Percentiles rank a stretch among this genome's conserved stretches.
These are phyloP conservation scores for Punctularia strigosozonata DNA, from an alignment of 768 basidiomycete genomes.

Conservation along the genomic window DNA sequence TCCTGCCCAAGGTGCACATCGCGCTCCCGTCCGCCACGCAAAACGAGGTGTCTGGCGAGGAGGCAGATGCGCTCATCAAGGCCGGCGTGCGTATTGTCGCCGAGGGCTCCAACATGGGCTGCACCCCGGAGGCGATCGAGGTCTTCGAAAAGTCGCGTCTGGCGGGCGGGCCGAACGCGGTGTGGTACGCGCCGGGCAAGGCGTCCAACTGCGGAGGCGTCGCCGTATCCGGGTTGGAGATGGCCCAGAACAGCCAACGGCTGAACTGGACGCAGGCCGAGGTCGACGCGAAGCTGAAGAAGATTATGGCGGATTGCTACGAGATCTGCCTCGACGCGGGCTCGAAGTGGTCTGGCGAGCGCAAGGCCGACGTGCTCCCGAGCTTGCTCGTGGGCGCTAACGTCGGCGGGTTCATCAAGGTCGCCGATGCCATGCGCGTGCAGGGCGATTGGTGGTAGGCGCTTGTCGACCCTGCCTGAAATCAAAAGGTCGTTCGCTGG, in stretches of 20 bases:
- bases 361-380: constrained; percentile 27
- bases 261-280: constrained; percentile 49
- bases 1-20: constrained; percentile 50
- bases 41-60: constrained; percentile 57
- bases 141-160: constrained; percentile 56
- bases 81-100: constrained; percentile 63
- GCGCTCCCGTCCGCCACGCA: constrained; percentile 64
- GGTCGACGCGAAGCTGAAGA: constrained; percentile 58
- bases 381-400: constrained; percentile 56
- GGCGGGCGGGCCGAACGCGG: constrained; percentile 25
- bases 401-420: constrained; percentile 61
- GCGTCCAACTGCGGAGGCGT: constrained; percentile 65
- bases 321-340: constrained; percentile 46
- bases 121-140: constrained; percentile 59
- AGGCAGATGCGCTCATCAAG: constrained; percentile 57
- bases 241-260: constrained; percentile 67
- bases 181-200: constrained; percentile 70
- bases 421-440: constrained; percentile 61
- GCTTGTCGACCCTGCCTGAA: too few relatives aligned
- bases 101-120: constrained; percentile 74
- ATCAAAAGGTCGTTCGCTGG: too few relatives aligned
- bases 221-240: constrained; percentile 68
- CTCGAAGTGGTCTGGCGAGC: constrained; percentile 42
- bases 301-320: constrained; percentile 61
- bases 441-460: constrained; percentile 71